phyloP scores from a whole-genome alignment of 2,329 filamentous ascomycete species.

The Aspergillus awamori region DNA sequence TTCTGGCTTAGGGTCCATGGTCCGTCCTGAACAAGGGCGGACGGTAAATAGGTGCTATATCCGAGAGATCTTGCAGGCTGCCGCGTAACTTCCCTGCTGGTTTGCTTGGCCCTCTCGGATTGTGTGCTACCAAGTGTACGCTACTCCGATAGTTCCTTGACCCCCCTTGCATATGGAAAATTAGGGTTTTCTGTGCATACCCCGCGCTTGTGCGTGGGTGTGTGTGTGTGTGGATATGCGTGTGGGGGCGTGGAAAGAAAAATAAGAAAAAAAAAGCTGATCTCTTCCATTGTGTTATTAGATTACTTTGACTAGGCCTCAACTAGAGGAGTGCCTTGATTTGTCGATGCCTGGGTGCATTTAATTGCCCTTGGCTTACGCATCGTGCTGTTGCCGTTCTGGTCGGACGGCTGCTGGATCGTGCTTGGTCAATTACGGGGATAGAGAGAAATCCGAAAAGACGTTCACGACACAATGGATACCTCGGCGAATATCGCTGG shows the following conservation, averaged over 20 bases:
- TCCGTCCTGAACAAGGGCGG: conserved; percentile 57
- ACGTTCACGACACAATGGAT: conserved; percentile 22
- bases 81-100: neutral
- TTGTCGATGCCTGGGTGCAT: conserved; percentile 19
- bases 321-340: conserved; percentile 5
- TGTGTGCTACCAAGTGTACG: neutral
- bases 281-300: neutral
- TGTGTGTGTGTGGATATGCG: neutral
- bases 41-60: conserved; percentile 47
- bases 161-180: neutral
- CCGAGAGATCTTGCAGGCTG: conserved; percentile 1
- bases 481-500: conserved; percentile 20
- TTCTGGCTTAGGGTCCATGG: conserved; percentile 52
- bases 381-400: conserved; percentile 14
- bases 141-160: neutral
- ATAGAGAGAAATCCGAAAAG: neutral
- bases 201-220: neutral
- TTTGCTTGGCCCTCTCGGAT: neutral
- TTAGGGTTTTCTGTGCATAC: neutral
- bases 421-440: neutral
- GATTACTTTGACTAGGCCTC: conserved; percentile 3
- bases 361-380: conserved; percentile 11
- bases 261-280: neutral
- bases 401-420: neutral
- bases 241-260: neutral